phyloP scores from a whole-genome alignment of 257 asterid species.

The Fraxinus excelsior region DNA sequence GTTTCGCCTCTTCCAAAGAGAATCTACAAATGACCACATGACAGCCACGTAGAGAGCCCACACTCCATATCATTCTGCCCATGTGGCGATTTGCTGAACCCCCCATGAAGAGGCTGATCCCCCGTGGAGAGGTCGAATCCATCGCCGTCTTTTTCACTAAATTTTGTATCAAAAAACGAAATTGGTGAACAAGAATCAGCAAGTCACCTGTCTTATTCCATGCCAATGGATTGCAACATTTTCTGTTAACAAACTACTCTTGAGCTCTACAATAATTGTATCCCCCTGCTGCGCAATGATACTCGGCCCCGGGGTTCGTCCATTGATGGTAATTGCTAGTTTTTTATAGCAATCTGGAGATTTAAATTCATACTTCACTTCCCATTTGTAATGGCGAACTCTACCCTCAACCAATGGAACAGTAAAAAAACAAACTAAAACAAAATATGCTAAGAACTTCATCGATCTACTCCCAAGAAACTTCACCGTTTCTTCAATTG shows the following conservation, averaged over 20 bases:
- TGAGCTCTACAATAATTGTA: slow-evolving; percentile 75
- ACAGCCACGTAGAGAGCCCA: too few species aligned
- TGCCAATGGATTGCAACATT: slow-evolving; percentile 95
- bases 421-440: not conserved
- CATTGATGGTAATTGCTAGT: slow-evolving; percentile 71
- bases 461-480: not conserved
- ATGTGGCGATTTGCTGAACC: too few species aligned
- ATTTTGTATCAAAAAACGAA: not conserved
- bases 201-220: slow-evolving; percentile 84
- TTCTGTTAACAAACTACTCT: slow-evolving; percentile 67
- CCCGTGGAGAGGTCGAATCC: too few species aligned
- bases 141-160: not conserved
- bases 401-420: slow-evolving; percentile 43
- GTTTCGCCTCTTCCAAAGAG: too few species aligned
- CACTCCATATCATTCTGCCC: too few species aligned
- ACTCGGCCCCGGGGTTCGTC: slow-evolving; percentile 81
- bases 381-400: slow-evolving; percentile 71
- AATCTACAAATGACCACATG: too few species aligned
- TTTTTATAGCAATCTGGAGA: slow-evolving; percentile 89
- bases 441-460: slow-evolving; percentile 7
- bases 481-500: not conserved
- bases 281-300: slow-evolving; percentile 79
- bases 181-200: not conserved
- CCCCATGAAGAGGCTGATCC: too few species aligned
- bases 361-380: slow-evolving; percentile 69